A percentile compares a stretch with the other conserved stretches of the same genome.
phyloP scores from a whole-genome alignment of 257 asterid genomes.

The Solanum phureja region DNA sequence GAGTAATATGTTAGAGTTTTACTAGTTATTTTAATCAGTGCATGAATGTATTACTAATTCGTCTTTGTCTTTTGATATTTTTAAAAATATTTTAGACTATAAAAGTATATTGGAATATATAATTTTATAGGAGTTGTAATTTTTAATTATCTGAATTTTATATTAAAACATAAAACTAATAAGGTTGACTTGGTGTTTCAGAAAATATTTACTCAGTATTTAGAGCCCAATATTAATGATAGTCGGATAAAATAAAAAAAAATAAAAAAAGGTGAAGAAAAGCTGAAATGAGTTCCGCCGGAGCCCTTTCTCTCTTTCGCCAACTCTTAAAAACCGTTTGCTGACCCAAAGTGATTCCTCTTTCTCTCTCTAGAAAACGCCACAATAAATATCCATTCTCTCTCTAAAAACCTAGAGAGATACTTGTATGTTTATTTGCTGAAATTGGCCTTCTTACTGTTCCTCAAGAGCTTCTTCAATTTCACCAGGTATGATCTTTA shows the following conservation, averaged over 20 bases:
- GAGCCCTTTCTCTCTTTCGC: conserved; percentile 6
- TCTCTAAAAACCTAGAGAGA: neutral
- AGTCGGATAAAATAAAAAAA: neutral
- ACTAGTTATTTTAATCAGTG: neutral
- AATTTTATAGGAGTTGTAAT: neutral
- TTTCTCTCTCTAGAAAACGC: neutral
- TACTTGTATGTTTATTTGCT: too few species aligned
- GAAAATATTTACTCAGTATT: neutral
- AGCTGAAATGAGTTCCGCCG: conserved; percentile 6
- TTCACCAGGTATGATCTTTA: conserved; percentile 34
- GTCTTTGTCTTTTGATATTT: neutral
- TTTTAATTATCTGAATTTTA: neutral
- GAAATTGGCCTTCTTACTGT: neutral
- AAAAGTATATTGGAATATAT: too few species aligned
- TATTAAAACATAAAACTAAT: too few species aligned
- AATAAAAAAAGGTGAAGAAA: neutral
- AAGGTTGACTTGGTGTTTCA: neutral
- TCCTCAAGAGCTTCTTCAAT: conserved; percentile 1
- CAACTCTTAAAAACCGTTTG: conserved; percentile 27
- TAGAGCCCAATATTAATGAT: neutral
- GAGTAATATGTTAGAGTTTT: neutral
- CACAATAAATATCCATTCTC: neutral
- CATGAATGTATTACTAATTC: neutral
- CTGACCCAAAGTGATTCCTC: conserved; percentile 25
- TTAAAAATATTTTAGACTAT: too few species aligned